Percentiles rank a stretch among this genome's conserved stretches.
Conservation (phyloP, 345 rosid species). For the Murraya paniculata region DNA sequence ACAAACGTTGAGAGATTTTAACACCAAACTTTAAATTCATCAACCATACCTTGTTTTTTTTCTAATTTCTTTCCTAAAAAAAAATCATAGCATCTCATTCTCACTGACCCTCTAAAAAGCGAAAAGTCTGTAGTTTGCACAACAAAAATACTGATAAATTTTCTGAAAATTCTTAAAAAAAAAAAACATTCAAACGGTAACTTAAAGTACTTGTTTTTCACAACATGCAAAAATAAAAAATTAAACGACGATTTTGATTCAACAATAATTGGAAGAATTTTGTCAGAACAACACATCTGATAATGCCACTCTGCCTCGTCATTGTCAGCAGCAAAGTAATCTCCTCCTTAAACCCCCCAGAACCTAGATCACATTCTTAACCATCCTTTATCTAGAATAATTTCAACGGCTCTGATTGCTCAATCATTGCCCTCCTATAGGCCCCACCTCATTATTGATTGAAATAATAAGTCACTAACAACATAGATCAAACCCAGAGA, state of each 20-base stretch:
- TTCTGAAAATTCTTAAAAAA: too few species aligned
- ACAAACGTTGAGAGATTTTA: too few species aligned
- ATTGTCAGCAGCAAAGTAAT: neutral
- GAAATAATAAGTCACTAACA: too few species aligned
- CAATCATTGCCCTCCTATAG: conserved; percentile 6
- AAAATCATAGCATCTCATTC: too few species aligned
- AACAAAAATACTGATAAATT: neutral
- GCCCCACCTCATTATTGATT: conserved; percentile 12
- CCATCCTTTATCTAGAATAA: conserved; percentile 19
- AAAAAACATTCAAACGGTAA: too few species aligned
- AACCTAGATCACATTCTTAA: conserved; percentile 17
- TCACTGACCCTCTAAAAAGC: neutral
- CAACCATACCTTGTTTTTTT: too few species aligned
- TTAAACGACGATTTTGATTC: neutral
- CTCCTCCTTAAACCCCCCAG: neutral
- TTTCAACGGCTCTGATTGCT: conserved; percentile 34
- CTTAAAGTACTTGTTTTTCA: too few species aligned
- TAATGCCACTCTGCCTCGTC: conserved; percentile 21
- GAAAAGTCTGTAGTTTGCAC: neutral
- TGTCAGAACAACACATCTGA: conserved; percentile 18
- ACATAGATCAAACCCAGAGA: conserved; percentile 10
- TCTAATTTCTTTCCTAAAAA: neutral
- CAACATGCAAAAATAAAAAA: too few species aligned
- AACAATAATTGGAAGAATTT: conserved; percentile 27
- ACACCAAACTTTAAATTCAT: too few species aligned